A percentile compares a stretch with the other conserved stretches of the same genome.
Conservation (phyloP, 192 early-diverging fungal species). For the Podila verticillata region DNA sequence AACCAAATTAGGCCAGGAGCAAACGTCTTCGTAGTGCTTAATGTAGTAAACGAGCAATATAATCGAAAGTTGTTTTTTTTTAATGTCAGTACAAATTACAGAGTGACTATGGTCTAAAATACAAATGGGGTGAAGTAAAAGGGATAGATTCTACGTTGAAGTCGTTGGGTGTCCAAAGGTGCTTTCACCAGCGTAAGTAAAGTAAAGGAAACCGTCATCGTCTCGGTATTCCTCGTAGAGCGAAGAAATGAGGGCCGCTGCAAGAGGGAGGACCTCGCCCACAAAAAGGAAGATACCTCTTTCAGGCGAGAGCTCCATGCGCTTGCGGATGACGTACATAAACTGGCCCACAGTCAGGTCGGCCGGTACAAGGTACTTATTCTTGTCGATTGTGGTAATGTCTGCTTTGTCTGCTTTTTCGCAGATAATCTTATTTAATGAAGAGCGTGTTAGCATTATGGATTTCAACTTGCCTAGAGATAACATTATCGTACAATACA, state of each 20-base stretch:
- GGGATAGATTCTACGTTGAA: no score
- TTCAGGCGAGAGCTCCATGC: conserved; percentile 95
- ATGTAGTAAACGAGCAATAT: background rate
- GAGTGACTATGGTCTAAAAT: background rate
- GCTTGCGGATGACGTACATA: conserved; percentile 96
- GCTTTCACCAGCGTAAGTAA: conserved; percentile 91
- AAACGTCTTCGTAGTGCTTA: background rate
- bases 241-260: conserved; percentile 89
- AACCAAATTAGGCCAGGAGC: conserved; percentile 13
- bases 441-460: background rate
- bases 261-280: conserved; percentile 92
- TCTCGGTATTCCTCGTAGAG: conserved; percentile 99
- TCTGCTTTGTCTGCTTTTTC: conserved; percentile 99
- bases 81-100: background rate
- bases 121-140: no score
- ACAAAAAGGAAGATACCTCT: conserved; percentile 99
- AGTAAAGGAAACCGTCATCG: conserved; percentile 97
- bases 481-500: background rate
- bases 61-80: background rate
- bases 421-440: conserved; percentile 69
- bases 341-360: conserved; percentile 98
- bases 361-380: conserved; percentile 97
- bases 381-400: conserved; percentile 98
- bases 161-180: conserved; percentile 69
- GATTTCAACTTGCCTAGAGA: background rate